These are phyloP conservation scores for Neolentinus lepideus DNA, from an alignment of 1,284 basidiomycete genomes.

Conservation along the genomic window DNA sequence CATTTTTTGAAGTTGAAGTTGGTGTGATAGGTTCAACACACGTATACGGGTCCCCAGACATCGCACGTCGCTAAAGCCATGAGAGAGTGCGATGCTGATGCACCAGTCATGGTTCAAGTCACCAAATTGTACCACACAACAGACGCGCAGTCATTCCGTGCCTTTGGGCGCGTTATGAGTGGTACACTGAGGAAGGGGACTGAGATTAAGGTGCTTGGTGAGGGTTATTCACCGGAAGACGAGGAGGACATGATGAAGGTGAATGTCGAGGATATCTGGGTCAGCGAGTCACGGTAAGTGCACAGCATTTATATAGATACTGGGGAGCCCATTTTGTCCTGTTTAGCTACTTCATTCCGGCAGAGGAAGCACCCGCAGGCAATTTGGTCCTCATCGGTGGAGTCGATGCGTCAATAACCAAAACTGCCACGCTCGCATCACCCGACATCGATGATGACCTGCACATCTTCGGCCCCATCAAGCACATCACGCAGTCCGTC, in stretches of 20 bases:
- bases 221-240: conserved; percentile 95
- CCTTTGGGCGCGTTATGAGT: conserved; percentile 92
- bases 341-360: conserved; percentile 80
- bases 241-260: conserved; percentile 96
- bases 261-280: conserved; percentile 84
- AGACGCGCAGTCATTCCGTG: conserved; percentile 93
- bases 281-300: conserved; percentile 79
- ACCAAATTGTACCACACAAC: conserved; percentile 94
- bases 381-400: conserved; percentile 92
- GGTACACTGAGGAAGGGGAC: conserved; percentile 83
- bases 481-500: conserved; percentile 96
- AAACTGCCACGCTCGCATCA: conserved; percentile 87
- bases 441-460: conserved; percentile 75
- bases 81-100: conserved; percentile 78
- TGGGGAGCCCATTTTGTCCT: background rate
- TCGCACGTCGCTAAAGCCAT: conserved; percentile 75
- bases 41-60: conserved; percentile 83
- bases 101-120: conserved; percentile 89
- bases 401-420: conserved; percentile 90
- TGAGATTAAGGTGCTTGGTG: conserved; percentile 93
- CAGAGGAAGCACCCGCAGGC: conserved; percentile 85
- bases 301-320: background rate
- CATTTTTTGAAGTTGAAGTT: conserved; percentile 2
- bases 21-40: conserved; percentile 59
- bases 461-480: conserved; percentile 92